A percentile compares a stretch with the other conserved stretches of the same genome.
These are phyloP conservation scores for Colletotrichum cereale DNA, from an alignment of 2,329 filamentous ascomycete genomes.

Conservation along the genomic window DNA sequence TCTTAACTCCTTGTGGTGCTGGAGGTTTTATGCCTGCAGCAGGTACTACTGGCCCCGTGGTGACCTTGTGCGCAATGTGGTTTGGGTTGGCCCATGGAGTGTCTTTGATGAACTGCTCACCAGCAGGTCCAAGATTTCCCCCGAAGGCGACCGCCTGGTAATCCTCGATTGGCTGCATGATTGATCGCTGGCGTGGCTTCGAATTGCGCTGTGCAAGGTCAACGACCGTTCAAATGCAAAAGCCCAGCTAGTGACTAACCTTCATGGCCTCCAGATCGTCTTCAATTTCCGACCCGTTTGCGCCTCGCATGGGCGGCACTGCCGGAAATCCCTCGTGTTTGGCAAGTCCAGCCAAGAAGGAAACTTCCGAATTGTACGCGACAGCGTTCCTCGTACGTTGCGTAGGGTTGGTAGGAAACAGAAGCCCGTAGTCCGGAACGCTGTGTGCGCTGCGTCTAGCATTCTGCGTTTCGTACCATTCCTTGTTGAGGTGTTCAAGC, in stretches of 20 bases:
- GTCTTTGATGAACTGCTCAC: slow-evolving; percentile 89
- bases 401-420: slow-evolving; percentile 81
- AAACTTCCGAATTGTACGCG: slow-evolving; percentile 95
- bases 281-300: slow-evolving; percentile 80
- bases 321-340: slow-evolving; percentile 98
- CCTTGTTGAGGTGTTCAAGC: slow-evolving; percentile 84
- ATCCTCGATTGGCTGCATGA: slow-evolving; percentile 59
- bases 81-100: slow-evolving; percentile 95
- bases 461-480: slow-evolving; percentile 93
- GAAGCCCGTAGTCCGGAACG: slow-evolving; percentile 83
- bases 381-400: slow-evolving; percentile 87
- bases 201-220: slow-evolving; percentile 29
- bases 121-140: slow-evolving; percentile 72
- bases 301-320: slow-evolving; percentile 84
- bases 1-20: slow-evolving; percentile 34
- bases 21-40: slow-evolving; percentile 32
- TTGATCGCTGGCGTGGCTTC: slow-evolving; percentile 51
- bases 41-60: slow-evolving; percentile 48
- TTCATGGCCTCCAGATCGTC: slow-evolving; percentile 91
- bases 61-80: slow-evolving; percentile 74
- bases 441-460: slow-evolving; percentile 86
- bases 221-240: background rate
- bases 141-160: slow-evolving; percentile 62
- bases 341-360: slow-evolving; percentile 87
- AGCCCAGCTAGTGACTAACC: slow-evolving; percentile 59